These are phyloP conservation scores for Daldinia vernicosa DNA, from an alignment of 495 filamentous ascomycete genomes.

Conservation along the genomic window DNA sequence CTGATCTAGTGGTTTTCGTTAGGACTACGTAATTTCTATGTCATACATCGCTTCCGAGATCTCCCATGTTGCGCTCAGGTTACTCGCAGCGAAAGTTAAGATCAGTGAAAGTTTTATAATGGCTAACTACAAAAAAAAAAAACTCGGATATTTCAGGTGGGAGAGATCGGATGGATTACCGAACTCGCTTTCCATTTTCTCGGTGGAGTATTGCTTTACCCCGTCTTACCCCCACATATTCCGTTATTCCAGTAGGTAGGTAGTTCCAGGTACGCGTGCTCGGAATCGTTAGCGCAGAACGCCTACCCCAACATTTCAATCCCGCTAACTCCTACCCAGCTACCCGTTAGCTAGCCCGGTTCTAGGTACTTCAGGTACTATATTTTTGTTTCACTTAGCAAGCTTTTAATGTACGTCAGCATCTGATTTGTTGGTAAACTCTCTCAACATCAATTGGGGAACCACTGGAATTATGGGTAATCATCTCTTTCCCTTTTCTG, in stretches of 20 bases:
- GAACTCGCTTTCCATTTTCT: conserved; percentile 15
- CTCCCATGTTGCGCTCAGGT: not conserved
- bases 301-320: conserved; percentile 16
- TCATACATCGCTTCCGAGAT: conserved; percentile 1
- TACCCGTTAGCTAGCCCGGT: conserved; percentile 3
- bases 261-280: conserved; percentile 33
- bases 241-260: conserved; percentile 1
- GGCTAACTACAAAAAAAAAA: no score
- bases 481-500: conserved; percentile 13
- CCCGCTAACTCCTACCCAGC: not conserved
- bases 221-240: conserved; percentile 17
- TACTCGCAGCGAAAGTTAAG: not conserved
- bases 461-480: conserved; percentile 17
- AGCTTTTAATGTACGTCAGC: not conserved
- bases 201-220: conserved; percentile 18
- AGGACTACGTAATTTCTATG: conserved; percentile 28
- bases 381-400: conserved; percentile 10
- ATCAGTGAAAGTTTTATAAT: not conserved
- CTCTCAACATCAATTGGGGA: conserved; percentile 15
- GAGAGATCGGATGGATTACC: not conserved
- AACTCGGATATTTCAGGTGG: not conserved
- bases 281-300: conserved; percentile 29
- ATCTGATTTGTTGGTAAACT: conserved; percentile 12
- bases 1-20: conserved; percentile 24
- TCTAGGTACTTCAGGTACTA: conserved; percentile 14